Base-by-base conservation (phyloP, 306 rosid genomes). In the Trifolium fragiferum region DNA sequence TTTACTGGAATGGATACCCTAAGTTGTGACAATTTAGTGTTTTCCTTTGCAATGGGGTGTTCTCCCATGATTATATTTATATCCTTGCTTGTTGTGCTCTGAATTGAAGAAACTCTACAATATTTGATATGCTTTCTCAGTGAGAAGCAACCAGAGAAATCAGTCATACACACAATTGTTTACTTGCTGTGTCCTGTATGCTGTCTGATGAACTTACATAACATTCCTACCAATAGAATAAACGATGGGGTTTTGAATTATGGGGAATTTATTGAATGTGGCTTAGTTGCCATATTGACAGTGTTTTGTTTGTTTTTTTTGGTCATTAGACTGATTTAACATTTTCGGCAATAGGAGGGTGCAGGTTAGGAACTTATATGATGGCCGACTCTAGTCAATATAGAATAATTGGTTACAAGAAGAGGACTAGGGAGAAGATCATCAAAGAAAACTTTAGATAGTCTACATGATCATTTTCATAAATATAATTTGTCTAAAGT, bases 1-100 rank as follows among this genome's bases (percentile, higher is more conserved):
- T 60, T 80, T 74, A 55, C 75, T 51, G 55, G 80, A 84, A 68
- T 80, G 80, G 82, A 76, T 73, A 55, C 76, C 54, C 76, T 70
- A 74, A 50, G 32, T 76, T 74, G 49, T 62, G 72, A 43, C 65
- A 73, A 41, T 72, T 76, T 72, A 6, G 80, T 63, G 30, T 20
- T 68, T 33, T 70, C 23, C 47, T 68, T 41, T 70, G 23, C 33
- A 35, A 53, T 50, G 60, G 69, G 70, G 80, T 67, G 76, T 79
- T 72, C n/a, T 54, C 81, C 64, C 60, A 25, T 68, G 73, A 55
- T 33, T 73, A 69, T 44, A 59, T 77, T 68, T 64, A 19, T 63
- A 72, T 20, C 30, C 49, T 54, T 65, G 72, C 74, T 51, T 79
- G 73, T 47, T 75, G 18, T 32, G n/a, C 55, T 47, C 57, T 50